phyloP scores from a whole-genome alignment of 2,329 filamentous ascomycete species.

The Moelleriella libera region DNA sequence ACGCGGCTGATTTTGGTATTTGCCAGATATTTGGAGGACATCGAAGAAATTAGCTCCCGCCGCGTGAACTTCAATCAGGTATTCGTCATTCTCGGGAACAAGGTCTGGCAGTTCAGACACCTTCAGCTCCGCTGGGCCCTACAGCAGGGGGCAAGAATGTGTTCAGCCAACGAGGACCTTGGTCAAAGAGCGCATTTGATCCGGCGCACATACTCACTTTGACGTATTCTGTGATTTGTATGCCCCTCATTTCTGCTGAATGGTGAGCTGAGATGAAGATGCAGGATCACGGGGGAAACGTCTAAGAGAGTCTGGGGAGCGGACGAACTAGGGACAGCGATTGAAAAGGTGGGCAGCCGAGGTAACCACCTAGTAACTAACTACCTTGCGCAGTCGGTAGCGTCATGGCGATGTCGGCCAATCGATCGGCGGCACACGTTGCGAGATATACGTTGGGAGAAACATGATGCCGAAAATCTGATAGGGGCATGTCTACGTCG shows the following conservation, averaged over 20 bases:
- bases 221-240: conserved; percentile 5
- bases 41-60: conserved; percentile 95
- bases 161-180: too few species aligned
- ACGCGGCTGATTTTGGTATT: conserved; percentile 85
- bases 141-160: background rate
- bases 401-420: too few species aligned
- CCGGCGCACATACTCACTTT: background rate
- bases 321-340: background rate
- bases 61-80: conserved; percentile 76
- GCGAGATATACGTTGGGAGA: too few species aligned
- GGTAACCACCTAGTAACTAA: background rate
- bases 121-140: conserved; percentile 68
- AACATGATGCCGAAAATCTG: too few species aligned
- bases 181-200: background rate
- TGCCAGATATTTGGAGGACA: conserved; percentile 84
- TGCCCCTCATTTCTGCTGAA: conserved; percentile 3
- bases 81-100: conserved; percentile 55
- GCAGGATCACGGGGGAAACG: background rate
- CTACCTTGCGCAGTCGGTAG: background rate
- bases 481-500: too few species aligned
- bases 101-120: conserved; percentile 66
- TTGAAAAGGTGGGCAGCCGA: background rate
- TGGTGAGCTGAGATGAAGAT: background rate
- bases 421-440: too few species aligned
- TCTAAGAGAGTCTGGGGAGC: background rate